These are phyloP conservation scores for Rutstroemia sp. DNA, from an alignment of 2,329 filamentous ascomycete genomes.

Conservation along the genomic window DNA sequence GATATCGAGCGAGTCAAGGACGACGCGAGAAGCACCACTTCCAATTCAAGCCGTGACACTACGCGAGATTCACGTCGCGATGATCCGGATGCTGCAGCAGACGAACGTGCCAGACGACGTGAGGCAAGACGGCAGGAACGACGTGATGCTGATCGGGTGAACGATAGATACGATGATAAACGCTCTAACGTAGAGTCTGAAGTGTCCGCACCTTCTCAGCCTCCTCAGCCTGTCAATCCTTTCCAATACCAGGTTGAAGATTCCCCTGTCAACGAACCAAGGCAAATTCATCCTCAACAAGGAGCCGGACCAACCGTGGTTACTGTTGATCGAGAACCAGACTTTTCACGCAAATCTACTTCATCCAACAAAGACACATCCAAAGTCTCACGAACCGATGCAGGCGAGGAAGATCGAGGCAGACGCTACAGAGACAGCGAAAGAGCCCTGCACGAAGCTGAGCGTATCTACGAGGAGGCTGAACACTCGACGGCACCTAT, in stretches of 20 bases:
- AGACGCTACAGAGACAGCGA: constrained; percentile 13
- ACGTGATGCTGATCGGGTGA: constrained; percentile 15
- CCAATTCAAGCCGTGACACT: constrained; percentile 19
- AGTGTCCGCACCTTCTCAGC: constrained; percentile 16
- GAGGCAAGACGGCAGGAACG: constrained; percentile 30
- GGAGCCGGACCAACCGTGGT: constrained; percentile 37
- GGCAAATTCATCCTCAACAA: constrained; percentile 12
- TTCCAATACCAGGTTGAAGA: constrained; percentile 51
- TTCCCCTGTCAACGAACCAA: constrained; percentile 36
- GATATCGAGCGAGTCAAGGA: constrained; percentile 21
- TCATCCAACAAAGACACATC: constrained; percentile 32
- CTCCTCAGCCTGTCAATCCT: constrained; percentile 38
- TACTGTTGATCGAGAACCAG: constrained; percentile 47
- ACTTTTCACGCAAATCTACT: constrained; percentile 25
- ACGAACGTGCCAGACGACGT: constrained; percentile 25
- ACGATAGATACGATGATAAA: constrained; percentile 16
- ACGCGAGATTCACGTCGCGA: constrained; percentile 25
- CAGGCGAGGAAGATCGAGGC: constrained; percentile 9
- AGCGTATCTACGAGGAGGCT: constrained; percentile 38
- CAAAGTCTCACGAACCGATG: background rate
- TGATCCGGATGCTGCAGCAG: constrained; percentile 24
- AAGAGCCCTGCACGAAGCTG: constrained; percentile 34
- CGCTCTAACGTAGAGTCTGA: constrained; percentile 25
- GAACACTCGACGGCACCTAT: constrained; percentile 43
- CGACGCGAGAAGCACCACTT: constrained; percentile 12